Percentiles rank a stretch among this genome's conserved stretches.
phyloP scores from a whole-genome alignment of 2,329 filamentous ascomycete genomes.

The Colletotrichum somersetense region DNA sequence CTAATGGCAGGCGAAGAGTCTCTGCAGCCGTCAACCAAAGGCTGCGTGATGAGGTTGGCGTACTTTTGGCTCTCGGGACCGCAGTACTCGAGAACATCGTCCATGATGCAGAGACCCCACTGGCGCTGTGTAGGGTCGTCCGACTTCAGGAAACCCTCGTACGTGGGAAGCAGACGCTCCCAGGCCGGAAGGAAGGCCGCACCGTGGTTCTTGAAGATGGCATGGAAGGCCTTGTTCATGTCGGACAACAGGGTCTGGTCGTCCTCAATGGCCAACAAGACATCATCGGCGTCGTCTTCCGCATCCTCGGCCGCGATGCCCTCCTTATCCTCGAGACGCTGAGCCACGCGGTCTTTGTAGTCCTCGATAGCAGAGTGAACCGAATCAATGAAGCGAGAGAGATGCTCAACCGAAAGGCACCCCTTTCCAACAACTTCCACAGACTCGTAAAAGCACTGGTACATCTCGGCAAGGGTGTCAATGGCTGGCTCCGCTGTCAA shows the following conservation, averaged over 20 bases:
- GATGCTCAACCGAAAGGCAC: conserved; percentile 81
- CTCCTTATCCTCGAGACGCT: conserved; percentile 85
- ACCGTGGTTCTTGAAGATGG: conserved; percentile 97
- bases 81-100: conserved; percentile 98
- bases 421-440: conserved; percentile 93
- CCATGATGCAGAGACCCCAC: conserved; percentile 99
- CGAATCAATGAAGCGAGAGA: conserved; percentile 88
- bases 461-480: conserved; percentile 98
- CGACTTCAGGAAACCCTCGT: conserved; percentile 86
- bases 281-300: conserved; percentile 89
- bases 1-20: conserved; percentile 91
- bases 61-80: conserved; percentile 90
- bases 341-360: conserved; percentile 88
- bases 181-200: conserved; percentile 86
- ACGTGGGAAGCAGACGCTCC: conserved; percentile 87
- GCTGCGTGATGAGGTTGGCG: conserved; percentile 86
- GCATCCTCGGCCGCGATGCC: conserved; percentile 83
- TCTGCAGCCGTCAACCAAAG: conserved; percentile 86
- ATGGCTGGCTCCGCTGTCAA: conserved; percentile 94
- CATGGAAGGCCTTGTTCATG: conserved; percentile 99
- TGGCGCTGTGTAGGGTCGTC: conserved; percentile 91
- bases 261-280: conserved; percentile 92
- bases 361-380: conserved; percentile 90
- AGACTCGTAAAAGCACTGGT: conserved; percentile 99
- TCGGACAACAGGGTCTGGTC: conserved; percentile 96